Evolutionary conservation across 257 asterid species (phyloP), one percentile per base, ranked within the genome.

Genomic region (Vinca minor): DNA sequence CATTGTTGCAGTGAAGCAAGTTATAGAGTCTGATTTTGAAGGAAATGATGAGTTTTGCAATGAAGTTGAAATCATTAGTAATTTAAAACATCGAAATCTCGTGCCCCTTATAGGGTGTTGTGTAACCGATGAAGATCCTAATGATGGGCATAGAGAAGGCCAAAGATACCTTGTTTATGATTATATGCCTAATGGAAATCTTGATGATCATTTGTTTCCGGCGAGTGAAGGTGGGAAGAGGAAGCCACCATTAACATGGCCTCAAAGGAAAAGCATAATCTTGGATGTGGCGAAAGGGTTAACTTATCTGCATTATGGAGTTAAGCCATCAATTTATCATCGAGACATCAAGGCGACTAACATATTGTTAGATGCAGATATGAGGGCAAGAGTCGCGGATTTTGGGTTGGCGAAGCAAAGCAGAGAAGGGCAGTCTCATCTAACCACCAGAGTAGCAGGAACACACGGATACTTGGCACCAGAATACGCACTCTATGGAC

Each of bases 381-480:
- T 88, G 96, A 82, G 92, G 75, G 98, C 96, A 0, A 74, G 96
- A 60, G 96, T 91, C 17, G 98, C 95, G 0, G 98, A 91, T 76
- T 91, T 91, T 42, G 98, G 96, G 67, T 67, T 88, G 71, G 96
- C 88, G 0, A 88, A 76, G 69, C 87, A 86, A 59, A 85, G 79
- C 59, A 47, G 79, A 65, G 96, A 88, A 75, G 94, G 95, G 64
- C 83, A 86, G 46, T 91, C 96, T 23, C 96, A 91, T 78, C 79
- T 91, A 60, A 88, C 98, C 1, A 88, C 96, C 1, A 75, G 96
- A 41, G 95, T 88, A 14, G 98, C 98, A 0, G 98, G 98, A 44
- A 91, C 96, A 0, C 96, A 86, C 18, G 98, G 98, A 9, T 91
- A 91, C 67, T 74, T 91, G 53, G 98, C 96, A 0, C 96, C 98